Evolutionary conservation across 2,329 filamentous ascomycete species (phyloP).

Genomic region (Ambrosiella beaveri): DNA sequence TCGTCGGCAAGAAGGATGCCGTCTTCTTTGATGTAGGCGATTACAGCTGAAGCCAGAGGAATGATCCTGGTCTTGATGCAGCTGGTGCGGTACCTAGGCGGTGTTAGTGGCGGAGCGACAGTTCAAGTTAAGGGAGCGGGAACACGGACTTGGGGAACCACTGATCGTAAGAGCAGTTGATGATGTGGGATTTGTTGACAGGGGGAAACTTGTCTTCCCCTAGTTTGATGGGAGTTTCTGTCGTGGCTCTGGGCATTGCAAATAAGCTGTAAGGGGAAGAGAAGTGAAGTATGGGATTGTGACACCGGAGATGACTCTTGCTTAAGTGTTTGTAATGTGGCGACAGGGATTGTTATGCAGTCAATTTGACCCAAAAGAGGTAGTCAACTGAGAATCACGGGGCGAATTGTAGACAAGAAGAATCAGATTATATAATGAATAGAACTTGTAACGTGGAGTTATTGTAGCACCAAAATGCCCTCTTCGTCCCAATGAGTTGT

Average conservation of each 20-base stretch:
- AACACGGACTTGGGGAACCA: conserved; percentile 59
- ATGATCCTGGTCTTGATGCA: conserved; percentile 79
- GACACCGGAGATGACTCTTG: not conserved
- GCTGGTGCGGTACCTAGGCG: conserved; percentile 44
- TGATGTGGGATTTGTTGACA: conserved; percentile 68
- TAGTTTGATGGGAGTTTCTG: not conserved
- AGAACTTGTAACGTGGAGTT: not conserved
- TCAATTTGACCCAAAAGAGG: not conserved
- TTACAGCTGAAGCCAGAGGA: conserved; percentile 54
- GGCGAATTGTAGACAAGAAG: too few relatives aligned
- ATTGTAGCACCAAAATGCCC: not conserved
- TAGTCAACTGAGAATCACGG: too few relatives aligned
- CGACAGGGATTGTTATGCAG: not conserved
- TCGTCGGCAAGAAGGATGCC: conserved; percentile 76
- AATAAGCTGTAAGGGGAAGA: not conserved
- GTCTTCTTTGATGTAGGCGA: conserved; percentile 78
- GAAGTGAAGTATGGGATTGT: not conserved
- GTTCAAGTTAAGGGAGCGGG: conserved; percentile 11
- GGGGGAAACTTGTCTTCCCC: conserved; percentile 53
- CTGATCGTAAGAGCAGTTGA: conserved; percentile 83
- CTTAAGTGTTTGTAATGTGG: not conserved
- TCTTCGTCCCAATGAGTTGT: too few relatives aligned
- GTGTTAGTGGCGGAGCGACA: conserved; percentile 19
- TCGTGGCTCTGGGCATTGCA: conserved; percentile 8
- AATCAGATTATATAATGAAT: too few relatives aligned